Evolutionary conservation across 2,329 filamentous ascomycete species (phyloP).

Genomic region (Talaromyces sp.): DNA sequence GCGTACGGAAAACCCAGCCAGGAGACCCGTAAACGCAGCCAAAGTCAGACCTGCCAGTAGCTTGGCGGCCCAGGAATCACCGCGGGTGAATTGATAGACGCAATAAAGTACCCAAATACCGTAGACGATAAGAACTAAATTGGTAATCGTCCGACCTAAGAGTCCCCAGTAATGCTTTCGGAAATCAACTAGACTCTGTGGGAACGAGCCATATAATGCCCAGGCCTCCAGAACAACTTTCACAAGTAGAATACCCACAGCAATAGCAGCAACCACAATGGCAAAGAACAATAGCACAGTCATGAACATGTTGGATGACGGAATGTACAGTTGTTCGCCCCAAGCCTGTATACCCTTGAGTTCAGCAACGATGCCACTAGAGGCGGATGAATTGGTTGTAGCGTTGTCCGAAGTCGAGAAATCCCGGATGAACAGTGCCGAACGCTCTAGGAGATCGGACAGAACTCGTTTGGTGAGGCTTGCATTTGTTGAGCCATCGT

Average conservation of each 20-base stretch:
- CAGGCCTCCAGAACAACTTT: constrained; percentile 90
- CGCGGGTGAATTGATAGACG: constrained; percentile 88
- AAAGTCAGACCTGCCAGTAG: constrained; percentile 77
- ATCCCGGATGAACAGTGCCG: constrained; percentile 54
- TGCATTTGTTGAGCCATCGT: constrained; percentile 53
- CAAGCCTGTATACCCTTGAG: constrained; percentile 78
- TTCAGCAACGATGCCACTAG: constrained; percentile 48
- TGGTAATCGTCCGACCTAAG: constrained; percentile 82
- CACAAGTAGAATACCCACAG: constrained; percentile 79
- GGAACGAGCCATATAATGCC: constrained; percentile 85
- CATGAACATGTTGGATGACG: constrained; percentile 92
- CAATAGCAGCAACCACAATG: constrained; percentile 78
- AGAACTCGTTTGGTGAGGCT: constrained; percentile 55
- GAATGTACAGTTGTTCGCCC: constrained; percentile 78
- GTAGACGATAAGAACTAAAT: constrained; percentile 86
- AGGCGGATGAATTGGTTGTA: constrained; percentile 32
- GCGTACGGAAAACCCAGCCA: constrained; percentile 79
- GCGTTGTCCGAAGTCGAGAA: constrained; percentile 41
- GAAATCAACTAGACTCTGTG: constrained; percentile 74
- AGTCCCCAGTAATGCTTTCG: constrained; percentile 95
- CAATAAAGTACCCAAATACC: constrained; percentile 95
- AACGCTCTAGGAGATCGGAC: constrained; percentile 39
- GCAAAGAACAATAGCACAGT: constrained; percentile 85
- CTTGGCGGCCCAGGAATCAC: constrained; percentile 93
- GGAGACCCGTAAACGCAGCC: constrained; percentile 70